Percentiles rank a stretch among this genome's conserved stretches.
Evolutionary conservation across 331 rosid species (phyloP).

Genomic region (Malus hybrid): DNA sequence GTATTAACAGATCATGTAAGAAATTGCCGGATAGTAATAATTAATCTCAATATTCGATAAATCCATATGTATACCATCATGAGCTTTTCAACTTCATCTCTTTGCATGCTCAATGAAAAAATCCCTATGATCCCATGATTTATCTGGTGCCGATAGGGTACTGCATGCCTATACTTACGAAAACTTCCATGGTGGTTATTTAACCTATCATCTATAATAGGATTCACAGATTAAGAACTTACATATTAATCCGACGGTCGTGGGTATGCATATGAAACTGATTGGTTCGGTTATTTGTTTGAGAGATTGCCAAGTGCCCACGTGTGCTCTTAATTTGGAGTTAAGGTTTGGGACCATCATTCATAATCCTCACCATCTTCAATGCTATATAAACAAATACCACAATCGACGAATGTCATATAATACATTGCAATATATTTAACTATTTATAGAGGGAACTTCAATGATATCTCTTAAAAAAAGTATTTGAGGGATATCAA

Average conservation of each 20-base stretch:
- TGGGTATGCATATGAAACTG: not conserved
- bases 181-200: not conserved
- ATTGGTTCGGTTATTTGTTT: not conserved
- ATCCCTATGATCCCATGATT: not conserved
- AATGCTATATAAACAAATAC: not conserved
- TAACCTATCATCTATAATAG: not conserved
- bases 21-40: not conserved
- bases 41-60: not conserved
- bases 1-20: no score
- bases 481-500: no score
- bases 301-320: not conserved
- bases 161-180: not conserved
- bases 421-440: not conserved
- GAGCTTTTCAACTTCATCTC: not conserved
- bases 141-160: not conserved
- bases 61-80: not conserved
- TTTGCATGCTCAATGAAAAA: not conserved
- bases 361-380: not conserved
- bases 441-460: not conserved
- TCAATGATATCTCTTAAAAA: no score
- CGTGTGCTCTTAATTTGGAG: not conserved
- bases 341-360: not conserved
- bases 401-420: not conserved
- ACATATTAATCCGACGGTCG: not conserved
- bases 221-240: not conserved